Conservation (phyloP, 148 eudicot genomes). For the Cornus controversa region DNA sequence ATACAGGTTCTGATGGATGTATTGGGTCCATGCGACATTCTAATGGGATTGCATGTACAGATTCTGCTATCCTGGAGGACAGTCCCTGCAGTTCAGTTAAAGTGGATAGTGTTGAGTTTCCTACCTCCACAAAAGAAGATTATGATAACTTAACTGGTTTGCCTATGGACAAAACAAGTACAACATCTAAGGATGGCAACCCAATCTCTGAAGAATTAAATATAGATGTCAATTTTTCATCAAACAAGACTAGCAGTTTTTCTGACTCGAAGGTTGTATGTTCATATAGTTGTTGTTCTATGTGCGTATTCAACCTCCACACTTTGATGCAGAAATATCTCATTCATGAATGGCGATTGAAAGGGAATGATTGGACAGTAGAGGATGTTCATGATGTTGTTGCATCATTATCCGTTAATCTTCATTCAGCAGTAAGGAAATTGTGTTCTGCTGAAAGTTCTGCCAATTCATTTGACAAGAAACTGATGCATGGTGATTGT, state of each 20-base stretch:
- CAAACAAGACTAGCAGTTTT: constrained; percentile 9
- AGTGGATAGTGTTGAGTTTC: constrained; percentile 7
- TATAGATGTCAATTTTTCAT: constrained; percentile 16
- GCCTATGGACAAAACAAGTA: constrained; percentile 18
- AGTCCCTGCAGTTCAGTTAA: constrained; percentile 26
- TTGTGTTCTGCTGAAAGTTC: constrained; percentile 25
- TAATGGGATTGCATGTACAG: constrained; percentile 33
- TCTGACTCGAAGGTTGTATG: constrained; percentile 39
- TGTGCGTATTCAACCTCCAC: constrained; percentile 54
- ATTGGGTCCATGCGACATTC: constrained; percentile 24
- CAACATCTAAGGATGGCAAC: constrained; percentile 18
- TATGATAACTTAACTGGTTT: constrained; percentile 23
- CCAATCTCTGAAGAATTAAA: constrained; percentile 15
- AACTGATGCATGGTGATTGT: constrained; percentile 10
- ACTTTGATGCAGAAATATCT: constrained; percentile 41
- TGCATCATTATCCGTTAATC: constrained; percentile 54
- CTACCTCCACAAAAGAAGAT: constrained; percentile 20
- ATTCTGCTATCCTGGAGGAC: constrained; percentile 19
- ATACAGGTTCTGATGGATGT: constrained; percentile 15
- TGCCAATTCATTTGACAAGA: constrained; percentile 6
- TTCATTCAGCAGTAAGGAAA: constrained; percentile 56
- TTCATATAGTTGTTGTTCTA: constrained; percentile 62
- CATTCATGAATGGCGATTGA: constrained; percentile 34
- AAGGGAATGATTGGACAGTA: constrained; percentile 41
- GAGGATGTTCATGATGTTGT: constrained; percentile 77